Base-by-base conservation (phyloP, 2,329 filamentous ascomycete genomes). In the Alternaria atra region DNA sequence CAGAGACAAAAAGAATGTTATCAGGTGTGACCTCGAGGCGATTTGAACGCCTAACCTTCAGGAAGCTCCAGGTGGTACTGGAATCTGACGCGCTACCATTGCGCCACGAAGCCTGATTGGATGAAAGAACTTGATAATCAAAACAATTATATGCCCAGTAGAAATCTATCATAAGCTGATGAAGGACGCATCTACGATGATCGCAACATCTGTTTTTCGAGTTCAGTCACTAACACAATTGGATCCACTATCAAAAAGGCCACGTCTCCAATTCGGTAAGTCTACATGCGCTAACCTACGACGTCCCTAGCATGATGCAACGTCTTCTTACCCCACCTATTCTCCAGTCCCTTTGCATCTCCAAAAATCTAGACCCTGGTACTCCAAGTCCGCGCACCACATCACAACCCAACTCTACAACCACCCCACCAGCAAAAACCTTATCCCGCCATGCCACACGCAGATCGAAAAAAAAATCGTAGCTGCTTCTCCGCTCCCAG, bases 1-100 rank as follows among this genome's bases (percentile, higher is more conserved):
- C 6, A 9, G 6, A 3, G 13, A 6, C 43, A 58, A 52, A 34
- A 46, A 44, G 34, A 65, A 66, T 60, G 58, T 48, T 53, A 37
- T 60, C 59, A 46, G 42, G 34, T 46, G 42, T 72, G 69, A 72
- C 70, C 68, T 65, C 61, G 64, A 66, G 53, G 64, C 52, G 70
- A 71, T 70, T 72, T 64, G 70, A 71, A 72, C 70, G 54, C 66
- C 60, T 67, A 72, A 65, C 69, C 69, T 72, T 71, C 69, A 72
- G 69, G 68, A 63, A 47, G 57, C 58, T 68, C 64, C 64, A 69
- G 58, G 32, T 42, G 13, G n/a, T 55, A 66, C 69, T 70, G 69
- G 69, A 72, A 72, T 72, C 69, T 72, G 68, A 71, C 69, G 69
- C 69, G 69, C 69, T 72, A 72, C 69, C 68, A 71, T 72, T 72